phyloP scores from a whole-genome alignment of 108 stramenopile genomes.

The Nitzschia sp. region DNA sequence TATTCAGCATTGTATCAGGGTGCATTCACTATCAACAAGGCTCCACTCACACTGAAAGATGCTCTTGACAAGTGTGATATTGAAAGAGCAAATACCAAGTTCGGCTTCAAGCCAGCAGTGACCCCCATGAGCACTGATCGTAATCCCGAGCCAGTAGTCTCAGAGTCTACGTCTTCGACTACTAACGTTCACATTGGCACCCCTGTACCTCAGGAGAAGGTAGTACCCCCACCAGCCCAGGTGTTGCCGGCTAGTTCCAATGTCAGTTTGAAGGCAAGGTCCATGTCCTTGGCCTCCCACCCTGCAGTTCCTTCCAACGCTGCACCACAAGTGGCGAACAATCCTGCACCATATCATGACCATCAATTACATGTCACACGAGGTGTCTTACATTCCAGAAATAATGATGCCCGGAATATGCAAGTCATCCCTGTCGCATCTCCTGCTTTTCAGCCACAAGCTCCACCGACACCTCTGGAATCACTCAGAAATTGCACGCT shows the following conservation, averaged over 20 bases:
- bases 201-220: background rate
- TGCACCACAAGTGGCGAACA: too few species aligned
- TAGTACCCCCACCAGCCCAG: background rate
- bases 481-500: slow-evolving; percentile 1
- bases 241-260: background rate
- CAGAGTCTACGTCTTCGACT: background rate
- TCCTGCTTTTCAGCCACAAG: background rate
- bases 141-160: background rate
- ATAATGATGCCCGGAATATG: too few species aligned
- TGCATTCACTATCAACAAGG: slow-evolving; percentile 64
- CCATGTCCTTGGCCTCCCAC: background rate
- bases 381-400: too few species aligned
- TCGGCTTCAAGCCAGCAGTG: slow-evolving; percentile 4
- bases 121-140: background rate
- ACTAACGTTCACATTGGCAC: background rate
- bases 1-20: slow-evolving; percentile 57
- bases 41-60: slow-evolving; percentile 62
- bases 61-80: slow-evolving; percentile 69
- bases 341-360: too few species aligned
- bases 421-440: too few species aligned
- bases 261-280: background rate
- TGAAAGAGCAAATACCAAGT: slow-evolving; percentile 65
- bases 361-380: too few species aligned
- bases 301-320: too few species aligned
- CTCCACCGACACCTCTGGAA: slow-evolving; percentile 22